Conservation (phyloP, 352 stramenopile species). For the Blastocystis hominis region DNA sequence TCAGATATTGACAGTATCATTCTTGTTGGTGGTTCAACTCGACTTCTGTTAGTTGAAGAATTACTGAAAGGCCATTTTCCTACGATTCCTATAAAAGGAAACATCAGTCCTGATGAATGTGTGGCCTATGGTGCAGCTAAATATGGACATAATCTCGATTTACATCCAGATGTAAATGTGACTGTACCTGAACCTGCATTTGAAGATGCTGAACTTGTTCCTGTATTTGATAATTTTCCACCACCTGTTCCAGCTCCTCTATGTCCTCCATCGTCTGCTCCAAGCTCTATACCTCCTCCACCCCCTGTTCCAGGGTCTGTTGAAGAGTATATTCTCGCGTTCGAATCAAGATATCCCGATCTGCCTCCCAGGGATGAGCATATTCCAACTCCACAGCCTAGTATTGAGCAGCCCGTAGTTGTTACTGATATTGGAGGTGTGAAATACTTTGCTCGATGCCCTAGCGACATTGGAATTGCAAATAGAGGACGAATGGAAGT, state of each 20-base stretch:
- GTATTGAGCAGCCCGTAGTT: too few relatives aligned
- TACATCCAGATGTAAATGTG: too few relatives aligned
- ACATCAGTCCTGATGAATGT: slow-evolving; percentile 50
- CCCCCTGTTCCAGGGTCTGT: neutral
- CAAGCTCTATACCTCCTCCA: neutral
- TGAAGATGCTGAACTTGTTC: neutral
- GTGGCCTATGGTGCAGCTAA: slow-evolving; percentile 55
- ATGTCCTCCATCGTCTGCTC: neutral
- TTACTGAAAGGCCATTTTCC: slow-evolving; percentile 19
- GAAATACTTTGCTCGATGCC: neutral
- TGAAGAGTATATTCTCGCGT: too few relatives aligned
- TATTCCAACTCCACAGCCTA: neutral
- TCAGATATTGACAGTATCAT: slow-evolving; percentile 47
- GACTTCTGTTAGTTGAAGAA: neutral
- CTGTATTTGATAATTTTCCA: neutral
- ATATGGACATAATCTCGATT: neutral
- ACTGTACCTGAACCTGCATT: too few relatives aligned
- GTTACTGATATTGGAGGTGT: too few relatives aligned
- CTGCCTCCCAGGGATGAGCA: neutral
- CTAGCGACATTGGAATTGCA: neutral
- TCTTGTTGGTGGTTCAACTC: slow-evolving; percentile 46
- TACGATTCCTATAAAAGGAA: neutral
- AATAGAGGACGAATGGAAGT: neutral
- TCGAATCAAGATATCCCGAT: too few relatives aligned
- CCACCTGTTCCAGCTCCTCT: neutral